Base-by-base conservation (phyloP, 371 early-diverging fungal species). In the Mortierella sp. region DNA sequence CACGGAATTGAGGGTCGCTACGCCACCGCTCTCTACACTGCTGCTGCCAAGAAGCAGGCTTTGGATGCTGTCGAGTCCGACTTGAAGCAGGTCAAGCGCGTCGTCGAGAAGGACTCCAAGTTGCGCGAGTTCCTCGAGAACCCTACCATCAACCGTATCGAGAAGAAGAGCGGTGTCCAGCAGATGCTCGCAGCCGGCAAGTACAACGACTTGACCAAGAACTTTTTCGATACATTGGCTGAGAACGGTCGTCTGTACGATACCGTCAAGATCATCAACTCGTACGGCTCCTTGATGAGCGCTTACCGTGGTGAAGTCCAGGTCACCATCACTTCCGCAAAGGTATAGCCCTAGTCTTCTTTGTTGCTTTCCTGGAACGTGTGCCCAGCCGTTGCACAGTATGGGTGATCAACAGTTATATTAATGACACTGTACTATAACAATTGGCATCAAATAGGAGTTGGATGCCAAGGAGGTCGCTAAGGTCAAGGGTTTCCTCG, bases 1-100 rank as follows among this genome's bases (percentile, higher is more conserved):
- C 90, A 92, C 88, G 96, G 97, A 70, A 92, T 98, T 80, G 95
- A 96, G 55, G 99, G 99, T 72, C 94, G 97, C 76, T 98, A 98
- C 79, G 98, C 99, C 60, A 96, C 97, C 24, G 98, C 99, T 39
- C 89, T 98, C 60, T 98, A 90, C 90, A 87, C 94, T 55, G 99
- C 99, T 48, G 97, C 97, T 27, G 87, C 90, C 71, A 93, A 94
- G 79, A 87, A 90, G 84, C 89, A 92, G 78, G 80, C 80, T 21
- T 90, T 97, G 68, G 89, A 93, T 15, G 81, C 89, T 26, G 97
- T 98, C 53, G 97, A 98, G 78, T 69, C 83, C 58, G 99, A 97
- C 56, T 85, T 98, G 63, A 86, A 82, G 73, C 78, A 84, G 56
- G 82, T 98, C 72, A 80, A 85, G 64, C 56, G 79, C 44, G 72